Evolutionary conservation across 2,329 filamentous ascomycete genomes (phyloP), one percentile per base, ranked within the genome.

Genomic region (Arachnomyces sp.): DNA sequence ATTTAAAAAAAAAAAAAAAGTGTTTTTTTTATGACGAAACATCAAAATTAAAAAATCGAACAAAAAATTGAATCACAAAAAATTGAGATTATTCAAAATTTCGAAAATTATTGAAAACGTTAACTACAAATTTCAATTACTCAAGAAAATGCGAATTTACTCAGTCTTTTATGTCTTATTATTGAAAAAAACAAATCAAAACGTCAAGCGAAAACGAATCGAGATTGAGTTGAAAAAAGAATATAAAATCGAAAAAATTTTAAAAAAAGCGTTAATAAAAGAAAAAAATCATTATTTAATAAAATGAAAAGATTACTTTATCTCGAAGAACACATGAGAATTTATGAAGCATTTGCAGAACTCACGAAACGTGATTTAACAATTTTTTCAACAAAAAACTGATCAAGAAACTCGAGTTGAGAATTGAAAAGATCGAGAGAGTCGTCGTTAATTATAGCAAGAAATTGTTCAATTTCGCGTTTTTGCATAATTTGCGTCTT

Each of bases 11-110:
- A 6, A 38, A 31, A 13, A 38, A 15, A 38, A 38, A 31, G 15
- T 38, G 8, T 38, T 30, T 38, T 16, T 38, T 7, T 38, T 38
- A 38, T 28, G 16, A 30, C 28, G 30, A 30, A 38, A 38, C 14
- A 38, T 38, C 4, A 38, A 30, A 30, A 38, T 18, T 16, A 29
- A 38, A 30, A 11, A 15, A 29, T 31, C 17, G 4, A 38, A 25
- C 16, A 9, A 38, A 8, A 38, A 30, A 31, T 25, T 38, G 8
- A 16, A 38, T 14, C 14, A 31, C 25, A 13, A 29, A 31, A 38
- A 38, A 38, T 31, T 38, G 3, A 25, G 9, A 40, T 36, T 34
- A 38, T 42, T 42, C 15, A 38, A 42, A 38, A 37, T 42, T 18
- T 25, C 15, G 17, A 11, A 33, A 13, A 38, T 31, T n/a, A 14